phyloP scores from a whole-genome alignment of 257 asterid species.

The Voacanga thouarsii region DNA sequence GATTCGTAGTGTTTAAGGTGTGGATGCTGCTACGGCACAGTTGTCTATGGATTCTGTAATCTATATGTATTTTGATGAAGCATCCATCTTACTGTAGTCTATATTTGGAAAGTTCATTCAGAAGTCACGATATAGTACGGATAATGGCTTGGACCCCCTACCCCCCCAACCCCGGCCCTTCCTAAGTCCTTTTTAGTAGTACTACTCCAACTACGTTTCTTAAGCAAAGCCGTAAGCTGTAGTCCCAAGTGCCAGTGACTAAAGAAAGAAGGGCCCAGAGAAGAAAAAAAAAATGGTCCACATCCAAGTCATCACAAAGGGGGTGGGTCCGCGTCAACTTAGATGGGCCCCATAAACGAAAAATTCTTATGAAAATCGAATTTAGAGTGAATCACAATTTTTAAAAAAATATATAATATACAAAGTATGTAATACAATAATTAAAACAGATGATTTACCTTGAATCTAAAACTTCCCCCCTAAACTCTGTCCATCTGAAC shows the following conservation, averaged over 20 bases:
- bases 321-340: constrained; percentile 34
- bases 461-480: no score
- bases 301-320: constrained; percentile 28
- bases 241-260: background rate
- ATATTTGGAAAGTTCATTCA: constrained; percentile 20
- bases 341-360: constrained; percentile 26
- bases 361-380: no score
- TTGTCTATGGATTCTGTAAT: background rate
- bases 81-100: background rate
- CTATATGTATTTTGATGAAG: background rate
- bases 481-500: constrained; percentile 32
- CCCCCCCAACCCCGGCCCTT: background rate
- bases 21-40: background rate
- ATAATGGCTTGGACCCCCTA: background rate
- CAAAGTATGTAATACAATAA: no score
- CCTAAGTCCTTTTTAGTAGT: background rate
- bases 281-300: constrained; percentile 15
- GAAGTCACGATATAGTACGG: constrained; percentile 24
- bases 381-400: no score
- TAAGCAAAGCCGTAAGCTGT: background rate
- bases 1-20: constrained; percentile 3
- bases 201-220: no score
- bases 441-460: no score
- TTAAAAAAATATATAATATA: no score
- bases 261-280: background rate